Evolutionary conservation across 495 filamentous ascomycete genomes (phyloP), one percentile per base, ranked within the genome.

Genomic region (Symbiotaphrina buchneri): DNA sequence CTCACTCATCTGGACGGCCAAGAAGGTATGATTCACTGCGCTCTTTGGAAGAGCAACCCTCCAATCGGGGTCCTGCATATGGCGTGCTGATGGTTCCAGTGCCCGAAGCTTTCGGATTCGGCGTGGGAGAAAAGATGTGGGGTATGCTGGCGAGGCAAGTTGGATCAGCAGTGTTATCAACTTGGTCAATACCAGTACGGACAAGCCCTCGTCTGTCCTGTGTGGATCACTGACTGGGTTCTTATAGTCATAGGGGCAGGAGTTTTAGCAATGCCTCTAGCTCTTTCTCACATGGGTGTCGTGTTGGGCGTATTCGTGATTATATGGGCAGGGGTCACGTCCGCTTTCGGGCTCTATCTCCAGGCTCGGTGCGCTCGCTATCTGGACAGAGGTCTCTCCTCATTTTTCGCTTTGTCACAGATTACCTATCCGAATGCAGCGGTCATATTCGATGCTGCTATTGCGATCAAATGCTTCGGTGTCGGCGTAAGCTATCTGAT

Each of bases 401-500:
- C 78, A 18, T 97, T 95, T 56, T 94, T 94, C 44, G 80, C 83
- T 3, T 56, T 97, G 5, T 92, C 82, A 13, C 87, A 97, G 47
- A 59, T 95, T 24, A 95, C 87, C 13, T 95, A 95, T 44, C 87
- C 87, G 1, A 94, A 92, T 51, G 85, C 87, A 0, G 80, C 87
- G 3, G 79, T 97, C 18, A 57, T 95, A 18, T 97, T 97, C 52
- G 87, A 97, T 54, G 74, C 73, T 3, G 87, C 87, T 0, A 97
- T 97, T 44, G 80, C 85, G 5, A 78, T 97, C 45, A 97, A 97
- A 46, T 97, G 87, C 47, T 95, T 95, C 52, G 87, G 74, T 34
- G 87, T 97, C 11, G 90, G 75, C 5, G 76, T 95, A 25, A 91
- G 82, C 46, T 97, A 97, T 50, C 66, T 97, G 41, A 97, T 95